A percentile compares a stretch with the other conserved stretches of the same genome.
phyloP scores from a whole-genome alignment of 164 flowering plant genomes.

The Umbellularia californica region DNA sequence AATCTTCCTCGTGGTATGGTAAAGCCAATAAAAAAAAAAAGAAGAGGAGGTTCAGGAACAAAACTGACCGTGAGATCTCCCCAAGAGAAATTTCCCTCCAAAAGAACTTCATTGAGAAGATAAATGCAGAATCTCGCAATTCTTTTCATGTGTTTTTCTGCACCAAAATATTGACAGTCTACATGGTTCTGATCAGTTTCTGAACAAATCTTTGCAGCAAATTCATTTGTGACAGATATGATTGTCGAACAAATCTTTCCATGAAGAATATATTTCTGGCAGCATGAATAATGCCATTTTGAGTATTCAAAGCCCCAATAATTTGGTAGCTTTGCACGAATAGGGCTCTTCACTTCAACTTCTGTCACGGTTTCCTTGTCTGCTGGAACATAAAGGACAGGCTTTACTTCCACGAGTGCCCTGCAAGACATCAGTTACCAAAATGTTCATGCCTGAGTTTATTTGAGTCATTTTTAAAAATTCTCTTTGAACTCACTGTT shows the following conservation, averaged over 20 bases:
- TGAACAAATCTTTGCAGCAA: constrained; percentile 44
- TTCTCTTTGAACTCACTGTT: neutral
- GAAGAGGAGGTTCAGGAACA: neutral
- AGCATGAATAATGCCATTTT: constrained; percentile 61
- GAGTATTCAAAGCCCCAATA: constrained; percentile 59
- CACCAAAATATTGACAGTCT: constrained; percentile 16
- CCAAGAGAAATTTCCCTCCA: constrained; percentile 64
- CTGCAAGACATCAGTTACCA: constrained; percentile 34
- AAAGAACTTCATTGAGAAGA: constrained; percentile 52
- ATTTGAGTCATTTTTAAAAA: neutral
- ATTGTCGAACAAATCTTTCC: constrained; percentile 51
- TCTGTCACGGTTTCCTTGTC: constrained; percentile 23
- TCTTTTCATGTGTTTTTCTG: constrained; percentile 34
- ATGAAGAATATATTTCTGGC: constrained; percentile 51
- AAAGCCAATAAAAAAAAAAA: neutral
- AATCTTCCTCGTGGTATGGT: neutral
- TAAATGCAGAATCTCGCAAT: constrained; percentile 70
- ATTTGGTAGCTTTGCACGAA: constrained; percentile 8
- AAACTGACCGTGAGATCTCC: constrained; percentile 54
- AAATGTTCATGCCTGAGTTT: neutral
- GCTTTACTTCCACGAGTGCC: constrained; percentile 88
- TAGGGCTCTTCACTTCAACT: constrained; percentile 20
- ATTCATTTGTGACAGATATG: constrained; percentile 41
- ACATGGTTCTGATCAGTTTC: constrained; percentile 16
- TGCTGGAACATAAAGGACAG: constrained; percentile 54